Evolutionary conservation across 2,329 filamentous ascomycete genomes (phyloP).

Genomic region (Xylaria sp.): DNA sequence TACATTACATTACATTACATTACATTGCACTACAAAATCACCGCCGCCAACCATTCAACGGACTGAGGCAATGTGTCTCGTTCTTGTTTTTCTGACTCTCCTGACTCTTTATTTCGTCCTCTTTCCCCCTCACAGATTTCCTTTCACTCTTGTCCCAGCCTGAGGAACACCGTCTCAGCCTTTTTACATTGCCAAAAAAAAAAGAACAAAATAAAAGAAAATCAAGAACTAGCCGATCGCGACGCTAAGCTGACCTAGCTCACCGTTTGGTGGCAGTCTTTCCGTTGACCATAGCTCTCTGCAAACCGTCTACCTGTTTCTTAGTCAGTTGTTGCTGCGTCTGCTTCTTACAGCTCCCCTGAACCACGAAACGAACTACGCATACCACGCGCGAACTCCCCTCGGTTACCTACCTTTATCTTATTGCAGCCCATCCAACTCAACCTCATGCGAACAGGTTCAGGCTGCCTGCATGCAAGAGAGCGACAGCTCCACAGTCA

Average conservation of each 20-base stretch:
- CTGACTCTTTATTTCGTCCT: constrained; percentile 45
- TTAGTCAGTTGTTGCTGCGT: constrained; percentile 36
- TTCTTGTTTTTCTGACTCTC: constrained; percentile 38
- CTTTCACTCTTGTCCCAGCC: constrained; percentile 39
- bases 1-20: constrained; percentile 25
- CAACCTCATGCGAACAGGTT: constrained; percentile 58
- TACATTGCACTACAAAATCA: constrained; percentile 27
- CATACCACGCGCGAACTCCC: constrained; percentile 46
- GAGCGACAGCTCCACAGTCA: constrained; percentile 50
- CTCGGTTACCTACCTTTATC: constrained; percentile 51
- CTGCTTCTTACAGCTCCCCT: constrained; percentile 41
- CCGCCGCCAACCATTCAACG: constrained; percentile 27
- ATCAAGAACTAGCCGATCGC: neutral
- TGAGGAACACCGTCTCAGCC: constrained; percentile 50
- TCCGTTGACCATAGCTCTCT: constrained; percentile 41
- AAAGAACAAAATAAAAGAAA: constrained; percentile 17
- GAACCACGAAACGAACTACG: constrained; percentile 46
- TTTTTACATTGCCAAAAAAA: constrained; percentile 28
- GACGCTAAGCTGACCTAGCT: constrained; percentile 14
- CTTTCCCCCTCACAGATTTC: constrained; percentile 37
- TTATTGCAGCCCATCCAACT: constrained; percentile 52
- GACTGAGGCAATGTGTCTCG: constrained; percentile 48
- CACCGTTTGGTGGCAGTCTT: constrained; percentile 45
- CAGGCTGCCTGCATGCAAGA: constrained; percentile 57
- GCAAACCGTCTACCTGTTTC: constrained; percentile 41